Evolutionary conservation across 352 stramenopile species (phyloP).

Genomic region (Pythium monospermum): DNA sequence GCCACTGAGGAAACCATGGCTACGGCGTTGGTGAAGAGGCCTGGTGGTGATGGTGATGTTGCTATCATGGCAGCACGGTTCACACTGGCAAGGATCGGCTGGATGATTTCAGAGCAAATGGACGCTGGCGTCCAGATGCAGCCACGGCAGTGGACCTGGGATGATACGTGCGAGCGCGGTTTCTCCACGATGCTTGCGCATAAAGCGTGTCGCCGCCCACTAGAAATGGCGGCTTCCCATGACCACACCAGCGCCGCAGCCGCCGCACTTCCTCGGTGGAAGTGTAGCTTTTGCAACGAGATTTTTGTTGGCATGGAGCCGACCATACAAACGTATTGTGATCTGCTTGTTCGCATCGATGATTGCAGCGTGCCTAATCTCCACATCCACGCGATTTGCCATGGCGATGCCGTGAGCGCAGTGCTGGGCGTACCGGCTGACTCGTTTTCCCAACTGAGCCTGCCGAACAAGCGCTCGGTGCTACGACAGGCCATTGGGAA

Average conservation of each 20-base stretch:
- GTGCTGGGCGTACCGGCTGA: slow-evolving; percentile 39
- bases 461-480: slow-evolving; percentile 31
- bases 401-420: slow-evolving; percentile 32
- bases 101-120: slow-evolving; percentile 41
- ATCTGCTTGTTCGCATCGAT: slow-evolving; percentile 38
- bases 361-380: slow-evolving; percentile 21
- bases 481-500: slow-evolving; percentile 28
- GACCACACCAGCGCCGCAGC: neutral
- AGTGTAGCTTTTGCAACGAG: slow-evolving; percentile 48
- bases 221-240: slow-evolving; percentile 14
- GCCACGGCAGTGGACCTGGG: slow-evolving; percentile 20
- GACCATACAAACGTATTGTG: slow-evolving; percentile 39
- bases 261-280: slow-evolving; percentile 40
- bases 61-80: neutral
- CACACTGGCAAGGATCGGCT: slow-evolving; percentile 29
- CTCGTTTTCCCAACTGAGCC: slow-evolving; percentile 40
- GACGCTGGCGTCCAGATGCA: neutral
- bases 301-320: slow-evolving; percentile 45
- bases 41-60: no score
- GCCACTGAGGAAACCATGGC: no score
- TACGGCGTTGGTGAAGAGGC: no score
- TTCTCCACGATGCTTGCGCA: slow-evolving; percentile 47
- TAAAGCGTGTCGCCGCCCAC: slow-evolving; percentile 19
- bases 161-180: slow-evolving; percentile 38
- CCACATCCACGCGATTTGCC: slow-evolving; percentile 32